Conservation (phyloP, 2,329 filamentous ascomycete genomes). For the Cordyceps cateniannulata region DNA sequence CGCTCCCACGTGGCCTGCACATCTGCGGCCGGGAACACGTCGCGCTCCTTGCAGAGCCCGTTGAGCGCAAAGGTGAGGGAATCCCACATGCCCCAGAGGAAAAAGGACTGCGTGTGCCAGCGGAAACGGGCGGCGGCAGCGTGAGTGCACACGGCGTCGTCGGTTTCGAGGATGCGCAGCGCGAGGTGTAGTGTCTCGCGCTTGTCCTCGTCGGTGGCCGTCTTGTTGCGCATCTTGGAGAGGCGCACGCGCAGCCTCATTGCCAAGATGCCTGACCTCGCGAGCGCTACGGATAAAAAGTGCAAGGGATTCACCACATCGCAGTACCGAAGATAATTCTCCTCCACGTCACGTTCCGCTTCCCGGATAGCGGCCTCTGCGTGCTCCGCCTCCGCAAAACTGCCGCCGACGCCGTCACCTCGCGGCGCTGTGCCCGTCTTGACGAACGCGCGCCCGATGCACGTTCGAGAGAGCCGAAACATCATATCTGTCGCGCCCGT, state of each 20-base stretch:
- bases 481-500: slow-evolving; percentile 57
- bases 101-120: slow-evolving; percentile 29
- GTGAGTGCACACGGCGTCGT: slow-evolving; percentile 23
- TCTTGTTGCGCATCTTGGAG: slow-evolving; percentile 19
- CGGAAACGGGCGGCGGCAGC: slow-evolving; percentile 19
- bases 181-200: slow-evolving; percentile 26
- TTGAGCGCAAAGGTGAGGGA: slow-evolving; percentile 26
- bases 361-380: slow-evolving; percentile 28
- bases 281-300: slow-evolving; percentile 22
- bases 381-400: slow-evolving; percentile 20
- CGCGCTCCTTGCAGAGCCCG: slow-evolving; percentile 18
- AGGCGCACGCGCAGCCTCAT: slow-evolving; percentile 20
- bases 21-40: slow-evolving; percentile 17
- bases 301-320: slow-evolving; percentile 35
- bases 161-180: slow-evolving; percentile 30
- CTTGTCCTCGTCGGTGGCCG: slow-evolving; percentile 19
- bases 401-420: slow-evolving; percentile 13
- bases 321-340: slow-evolving; percentile 37
- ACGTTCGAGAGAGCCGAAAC: slow-evolving; percentile 35
- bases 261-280: slow-evolving; percentile 21
- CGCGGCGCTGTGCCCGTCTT: background rate
- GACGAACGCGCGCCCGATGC: slow-evolving; percentile 33
- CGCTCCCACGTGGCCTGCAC: slow-evolving; percentile 19
- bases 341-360: slow-evolving; percentile 34
- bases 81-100: slow-evolving; percentile 27